Percentiles rank a stretch among this genome's conserved stretches.
These are phyloP conservation scores for Chlorella sorokiniana DNA, from an alignment of 139 green algal species.

Conservation along the genomic window DNA sequence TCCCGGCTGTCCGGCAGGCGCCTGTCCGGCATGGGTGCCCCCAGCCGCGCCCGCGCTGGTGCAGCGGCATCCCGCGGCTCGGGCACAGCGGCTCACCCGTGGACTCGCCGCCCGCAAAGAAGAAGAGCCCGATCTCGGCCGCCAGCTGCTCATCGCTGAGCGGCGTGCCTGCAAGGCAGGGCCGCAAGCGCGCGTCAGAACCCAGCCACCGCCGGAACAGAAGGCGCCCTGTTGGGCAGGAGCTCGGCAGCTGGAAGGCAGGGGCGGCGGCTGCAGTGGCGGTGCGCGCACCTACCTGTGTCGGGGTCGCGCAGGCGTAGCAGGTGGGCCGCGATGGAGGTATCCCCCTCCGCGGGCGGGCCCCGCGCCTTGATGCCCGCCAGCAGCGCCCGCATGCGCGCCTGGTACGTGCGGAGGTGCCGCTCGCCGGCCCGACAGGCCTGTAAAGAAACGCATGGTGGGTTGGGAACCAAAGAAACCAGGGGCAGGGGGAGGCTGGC, in stretches of 20 bases:
- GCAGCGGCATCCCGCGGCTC: too few species aligned
- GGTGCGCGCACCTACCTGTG: not conserved
- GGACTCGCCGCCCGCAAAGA: constrained; percentile 53
- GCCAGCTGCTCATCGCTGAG: constrained; percentile 11
- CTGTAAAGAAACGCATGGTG: not conserved
- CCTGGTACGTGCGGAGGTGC: not conserved
- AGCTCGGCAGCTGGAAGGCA: not conserved
- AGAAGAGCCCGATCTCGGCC: constrained; percentile 31
- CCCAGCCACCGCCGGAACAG: not conserved
- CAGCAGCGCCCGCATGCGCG: not conserved
- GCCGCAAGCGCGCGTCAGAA: not conserved
- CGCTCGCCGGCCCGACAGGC: not conserved
- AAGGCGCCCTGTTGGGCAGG: not conserved
- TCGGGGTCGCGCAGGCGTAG: constrained; percentile 7
- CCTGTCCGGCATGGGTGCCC: too few species aligned
- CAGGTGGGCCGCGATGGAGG: constrained; percentile 12
- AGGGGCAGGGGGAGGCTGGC: not conserved
- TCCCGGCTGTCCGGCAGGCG: too few species aligned
- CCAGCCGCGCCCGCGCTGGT: too few species aligned
- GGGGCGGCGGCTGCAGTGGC: not conserved
- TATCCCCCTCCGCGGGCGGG: not conserved
- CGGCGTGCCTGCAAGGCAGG: not conserved
- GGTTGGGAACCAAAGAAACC: not conserved
- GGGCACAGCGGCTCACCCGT: too few species aligned
- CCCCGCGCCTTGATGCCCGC: not conserved